Base-by-base conservation (phyloP, 805 yeast species). In the Wickerhamiella vanderwaltii region DNA sequence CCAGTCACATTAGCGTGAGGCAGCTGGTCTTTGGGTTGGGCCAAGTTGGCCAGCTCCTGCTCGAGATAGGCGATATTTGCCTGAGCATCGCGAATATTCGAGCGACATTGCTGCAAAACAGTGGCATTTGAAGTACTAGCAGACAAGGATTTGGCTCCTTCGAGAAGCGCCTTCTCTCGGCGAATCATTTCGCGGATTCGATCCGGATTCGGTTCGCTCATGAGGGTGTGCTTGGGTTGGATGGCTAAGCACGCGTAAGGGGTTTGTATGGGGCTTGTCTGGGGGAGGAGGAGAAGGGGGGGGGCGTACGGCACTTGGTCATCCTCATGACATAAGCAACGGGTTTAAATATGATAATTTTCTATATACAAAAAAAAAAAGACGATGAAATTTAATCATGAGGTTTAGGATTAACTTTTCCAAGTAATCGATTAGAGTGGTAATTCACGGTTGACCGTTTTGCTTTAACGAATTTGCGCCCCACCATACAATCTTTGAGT, bases 21-120 rank as follows among this genome's bases (percentile, higher is more conserved):
- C 16, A 26, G 17, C 19, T 25, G 24, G 9, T 18, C 39, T 22
- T 25, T 36, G 23, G 42, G 40, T 2, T 32, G 29, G 9, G 43
- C 24, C 30, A 31, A 43, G 51, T 79, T 80, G 41, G 70, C 68
- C 51, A 91, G 66, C 5, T 86, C 76, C 45, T 81, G 82, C 56
- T 80, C 81, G 48, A 91, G 71, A 55, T 88, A 91, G 50, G 84
- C 87, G 50, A 91, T 81, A 60, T 88, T 91, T 50, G 84, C 77
- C 55, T 83, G 84, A 2, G 96, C 87, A 54, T 91, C 98, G 48
- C 88, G 68, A 51, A 91, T 86, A 53, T 79, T 84, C 20, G 85
- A 75, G 62, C 85, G 87, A 66, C 96, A 87, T 57, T 81, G 77
- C 59, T 84, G 93, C 51, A 87, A 85, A 35, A 88, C 95, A 51